These are phyloP conservation scores for Erodium trifolium DNA, from an alignment of 441 rosid genomes.

Conservation along the genomic window DNA sequence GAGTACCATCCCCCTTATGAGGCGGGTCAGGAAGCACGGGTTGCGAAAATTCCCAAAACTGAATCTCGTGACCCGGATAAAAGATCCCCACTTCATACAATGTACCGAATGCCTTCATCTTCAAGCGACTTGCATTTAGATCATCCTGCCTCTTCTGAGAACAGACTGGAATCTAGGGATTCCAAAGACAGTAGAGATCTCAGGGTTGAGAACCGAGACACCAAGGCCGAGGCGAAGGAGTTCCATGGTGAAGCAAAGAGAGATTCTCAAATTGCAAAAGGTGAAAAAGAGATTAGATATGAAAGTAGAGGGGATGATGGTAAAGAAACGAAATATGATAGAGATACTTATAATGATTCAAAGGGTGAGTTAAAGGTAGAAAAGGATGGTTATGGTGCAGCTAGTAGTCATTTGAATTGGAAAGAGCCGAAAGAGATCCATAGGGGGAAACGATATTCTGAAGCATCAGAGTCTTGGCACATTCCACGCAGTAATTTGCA, in stretches of 20 bases:
- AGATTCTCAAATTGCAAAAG: conserved; percentile 56
- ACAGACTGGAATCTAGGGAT: conserved; percentile 60
- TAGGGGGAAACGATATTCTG: conserved; percentile 71
- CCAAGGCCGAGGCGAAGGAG: conserved; percentile 51
- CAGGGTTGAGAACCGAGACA: conserved; percentile 53
- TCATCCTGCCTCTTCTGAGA: conserved; percentile 36
- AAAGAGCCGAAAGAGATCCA: conserved; percentile 78
- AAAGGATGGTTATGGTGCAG: conserved; percentile 50
- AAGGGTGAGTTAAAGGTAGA: conserved; percentile 61
- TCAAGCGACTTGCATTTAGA: conserved; percentile 56
- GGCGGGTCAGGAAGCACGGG: conserved; percentile 47
- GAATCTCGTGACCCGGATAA: conserved; percentile 77
- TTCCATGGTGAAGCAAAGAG: conserved; percentile 49
- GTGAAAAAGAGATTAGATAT: conserved; percentile 59
- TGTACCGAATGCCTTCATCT: conserved; percentile 48
- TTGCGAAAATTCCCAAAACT: conserved; percentile 49
- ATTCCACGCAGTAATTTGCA: conserved; percentile 44
- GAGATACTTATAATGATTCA: conserved; percentile 43
- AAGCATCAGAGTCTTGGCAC: conserved; percentile 69
- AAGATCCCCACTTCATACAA: conserved; percentile 66
- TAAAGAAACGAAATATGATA: conserved; percentile 45
- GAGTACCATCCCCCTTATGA: conserved; percentile 55
- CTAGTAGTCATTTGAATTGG: conserved; percentile 56
- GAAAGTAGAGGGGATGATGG: conserved; percentile 58
- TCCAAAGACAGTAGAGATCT: conserved; percentile 47